Percentiles rank a stretch among this genome's conserved stretches.
phyloP scores from a whole-genome alignment of 306 rosid species.

The Lathyrus tuberosus region DNA sequence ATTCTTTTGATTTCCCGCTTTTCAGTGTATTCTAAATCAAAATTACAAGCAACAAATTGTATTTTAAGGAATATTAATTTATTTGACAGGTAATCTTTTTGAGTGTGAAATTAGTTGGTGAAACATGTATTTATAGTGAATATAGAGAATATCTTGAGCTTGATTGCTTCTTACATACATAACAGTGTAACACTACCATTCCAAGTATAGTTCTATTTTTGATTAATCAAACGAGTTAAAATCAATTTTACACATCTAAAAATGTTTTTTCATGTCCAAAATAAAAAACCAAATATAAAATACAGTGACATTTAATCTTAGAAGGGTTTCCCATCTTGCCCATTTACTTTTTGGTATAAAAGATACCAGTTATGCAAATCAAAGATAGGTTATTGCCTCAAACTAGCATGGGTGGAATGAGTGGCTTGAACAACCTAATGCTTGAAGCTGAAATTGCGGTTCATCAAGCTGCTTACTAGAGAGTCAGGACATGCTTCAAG shows the following conservation, averaged over 20 bases:
- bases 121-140: constrained; percentile 20
- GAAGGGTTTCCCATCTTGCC: not conserved
- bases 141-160: not conserved
- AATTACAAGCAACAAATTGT: not conserved
- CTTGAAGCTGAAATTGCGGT: constrained; percentile 9
- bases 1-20: not conserved
- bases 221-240: too few species aligned
- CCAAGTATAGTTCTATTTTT: not conserved
- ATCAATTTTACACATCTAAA: too few species aligned
- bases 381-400: not conserved
- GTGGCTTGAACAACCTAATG: not conserved
- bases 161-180: not conserved
- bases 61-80: constrained; percentile 1
- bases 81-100: constrained; percentile 11
- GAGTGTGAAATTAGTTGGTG: constrained; percentile 22
- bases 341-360: not conserved
- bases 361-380: not conserved
- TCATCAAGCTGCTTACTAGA: too few species aligned
- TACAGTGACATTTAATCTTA: not conserved
- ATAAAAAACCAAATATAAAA: not conserved
- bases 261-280: too few species aligned
- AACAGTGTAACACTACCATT: not conserved
- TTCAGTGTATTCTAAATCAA: constrained; percentile 27
- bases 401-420: not conserved
- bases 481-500: too few species aligned